phyloP scores from a whole-genome alignment of 1,139 yeast genomes.

The Yamadazyma blattariae region DNA sequence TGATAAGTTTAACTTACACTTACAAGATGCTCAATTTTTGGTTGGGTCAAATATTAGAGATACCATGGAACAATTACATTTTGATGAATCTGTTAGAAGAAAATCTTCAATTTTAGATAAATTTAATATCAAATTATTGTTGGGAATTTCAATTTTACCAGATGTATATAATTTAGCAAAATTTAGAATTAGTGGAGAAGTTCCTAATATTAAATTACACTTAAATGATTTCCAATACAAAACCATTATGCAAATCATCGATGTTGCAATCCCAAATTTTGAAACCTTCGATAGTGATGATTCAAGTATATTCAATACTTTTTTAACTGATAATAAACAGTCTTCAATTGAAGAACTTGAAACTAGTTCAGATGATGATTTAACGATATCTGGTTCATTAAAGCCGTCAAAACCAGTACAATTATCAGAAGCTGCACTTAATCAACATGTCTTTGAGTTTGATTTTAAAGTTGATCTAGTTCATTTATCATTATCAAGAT shows the following conservation, averaged over 20 bases:
- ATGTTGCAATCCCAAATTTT: conserved; percentile 65
- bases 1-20: conserved; percentile 73
- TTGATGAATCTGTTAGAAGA: conserved; percentile 29
- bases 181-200: conserved; percentile 71
- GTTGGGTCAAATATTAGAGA: conserved; percentile 81
- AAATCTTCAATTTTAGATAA: conserved; percentile 69
- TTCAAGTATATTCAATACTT: conserved; percentile 35
- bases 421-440: conserved; percentile 18
- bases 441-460: conserved; percentile 68
- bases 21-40: conserved; percentile 85
- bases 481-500: conserved; percentile 62
- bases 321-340: conserved; percentile 18
- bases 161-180: conserved; percentile 72
- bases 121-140: conserved; percentile 64
- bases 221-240: conserved; percentile 90
- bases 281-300: conserved; percentile 31
- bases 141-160: conserved; percentile 85
- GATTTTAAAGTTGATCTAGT: conserved; percentile 65
- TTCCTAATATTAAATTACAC: conserved; percentile 71
- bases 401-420: background rate
- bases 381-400: background rate
- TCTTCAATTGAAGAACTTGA: conserved; percentile 20
- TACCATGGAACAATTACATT: conserved; percentile 68
- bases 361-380: conserved; percentile 1
- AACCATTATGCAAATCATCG: conserved; percentile 74